phyloP scores from a whole-genome alignment of 2,329 filamentous ascomycete genomes.

The Beauveria sp. region DNA sequence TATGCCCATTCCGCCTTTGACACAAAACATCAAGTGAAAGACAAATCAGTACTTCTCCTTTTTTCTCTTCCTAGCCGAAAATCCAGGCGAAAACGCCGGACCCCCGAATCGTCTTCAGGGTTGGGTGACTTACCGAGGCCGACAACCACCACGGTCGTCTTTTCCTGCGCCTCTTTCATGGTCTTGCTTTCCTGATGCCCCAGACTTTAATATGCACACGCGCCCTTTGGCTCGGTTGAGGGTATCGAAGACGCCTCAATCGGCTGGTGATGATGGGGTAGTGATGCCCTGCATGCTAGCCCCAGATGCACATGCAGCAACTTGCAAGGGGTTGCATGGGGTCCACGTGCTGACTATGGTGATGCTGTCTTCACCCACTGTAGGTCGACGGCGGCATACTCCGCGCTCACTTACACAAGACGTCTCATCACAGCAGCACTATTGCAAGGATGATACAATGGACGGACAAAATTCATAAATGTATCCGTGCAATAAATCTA shows the following conservation, averaged over 20 bases:
- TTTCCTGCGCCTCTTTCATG: background rate
- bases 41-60: background rate
- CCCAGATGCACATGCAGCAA: background rate
- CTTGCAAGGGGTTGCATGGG: background rate
- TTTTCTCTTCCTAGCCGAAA: background rate
- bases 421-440: background rate
- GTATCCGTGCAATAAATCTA: background rate
- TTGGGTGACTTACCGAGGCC: background rate
- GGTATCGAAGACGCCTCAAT: too few species aligned
- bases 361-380: too few species aligned
- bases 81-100: too few species aligned
- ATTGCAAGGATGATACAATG: background rate
- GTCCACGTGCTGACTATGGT: background rate
- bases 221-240: too few species aligned
- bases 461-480: background rate
- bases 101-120: background rate
- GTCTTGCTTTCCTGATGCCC: background rate
- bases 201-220: too few species aligned
- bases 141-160: constrained; percentile 3
- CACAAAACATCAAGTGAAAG: background rate
- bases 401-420: too few species aligned
- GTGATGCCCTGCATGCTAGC: background rate
- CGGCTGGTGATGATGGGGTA: background rate
- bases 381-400: background rate
- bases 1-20: constrained; percentile 1